phyloP scores from a whole-genome alignment of 352 stramenopile species.

The Saprolegnia parasitica region DNA sequence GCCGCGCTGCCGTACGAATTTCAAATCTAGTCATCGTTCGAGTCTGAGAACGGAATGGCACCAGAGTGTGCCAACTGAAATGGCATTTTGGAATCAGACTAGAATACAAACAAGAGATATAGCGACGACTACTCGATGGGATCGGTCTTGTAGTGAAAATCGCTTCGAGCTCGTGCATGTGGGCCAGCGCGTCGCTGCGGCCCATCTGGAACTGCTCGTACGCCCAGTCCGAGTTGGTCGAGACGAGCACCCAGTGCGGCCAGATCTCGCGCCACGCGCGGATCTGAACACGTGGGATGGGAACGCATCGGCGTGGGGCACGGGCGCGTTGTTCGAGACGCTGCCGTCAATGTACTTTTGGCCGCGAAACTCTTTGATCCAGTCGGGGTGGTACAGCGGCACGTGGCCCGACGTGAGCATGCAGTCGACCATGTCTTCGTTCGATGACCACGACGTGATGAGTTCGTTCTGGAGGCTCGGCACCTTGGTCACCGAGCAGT shows the following conservation, averaged over 20 bases:
- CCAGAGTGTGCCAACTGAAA: too few relatives aligned
- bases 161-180: slow-evolving; percentile 63
- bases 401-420: slow-evolving; percentile 75
- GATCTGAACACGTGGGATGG: slow-evolving; percentile 80
- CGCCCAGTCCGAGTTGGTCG: slow-evolving; percentile 68
- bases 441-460: slow-evolving; percentile 61
- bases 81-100: too few relatives aligned
- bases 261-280: slow-evolving; percentile 78
- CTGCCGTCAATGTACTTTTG: slow-evolving; percentile 70
- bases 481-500: slow-evolving; percentile 72
- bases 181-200: slow-evolving; percentile 58
- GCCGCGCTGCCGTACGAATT: slow-evolving; percentile 18
- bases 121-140: neutral
- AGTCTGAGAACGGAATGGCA: too few relatives aligned
- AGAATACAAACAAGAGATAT: too few relatives aligned
- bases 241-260: slow-evolving; percentile 71
- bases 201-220: slow-evolving; percentile 71
- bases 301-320: slow-evolving; percentile 42
- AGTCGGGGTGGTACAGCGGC: slow-evolving; percentile 64
- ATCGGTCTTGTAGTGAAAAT: slow-evolving; percentile 32
- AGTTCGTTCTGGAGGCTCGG: slow-evolving; percentile 64
- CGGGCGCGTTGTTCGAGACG: slow-evolving; percentile 63
- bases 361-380: slow-evolving; percentile 57
- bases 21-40: neutral
- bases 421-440: slow-evolving; percentile 78